These are phyloP conservation scores for Mucor circinelloides DNA, from an alignment of 371 early-diverging fungal genomes.

Conservation along the genomic window DNA sequence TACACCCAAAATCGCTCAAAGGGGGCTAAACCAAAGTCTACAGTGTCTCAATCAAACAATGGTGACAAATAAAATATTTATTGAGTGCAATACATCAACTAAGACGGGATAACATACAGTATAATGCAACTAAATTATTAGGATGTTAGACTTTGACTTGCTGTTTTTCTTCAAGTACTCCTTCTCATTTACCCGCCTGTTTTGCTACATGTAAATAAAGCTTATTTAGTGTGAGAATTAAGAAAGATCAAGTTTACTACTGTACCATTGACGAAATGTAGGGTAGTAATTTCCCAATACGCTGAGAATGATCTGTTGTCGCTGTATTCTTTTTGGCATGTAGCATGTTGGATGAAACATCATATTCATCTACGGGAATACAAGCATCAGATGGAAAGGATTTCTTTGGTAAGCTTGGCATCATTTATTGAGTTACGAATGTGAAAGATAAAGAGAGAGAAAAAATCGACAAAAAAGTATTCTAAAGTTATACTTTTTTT, in stretches of 20 bases:
- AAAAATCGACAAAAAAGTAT: neutral
- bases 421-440: neutral
- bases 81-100: no score
- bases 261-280: slow-evolving; percentile 23
- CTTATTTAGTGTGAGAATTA: neutral
- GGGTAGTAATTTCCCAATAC: slow-evolving; percentile 17
- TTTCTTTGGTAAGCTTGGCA: neutral
- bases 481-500: neutral
- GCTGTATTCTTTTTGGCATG: neutral
- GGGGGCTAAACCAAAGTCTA: no score
- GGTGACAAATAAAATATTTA: no score
- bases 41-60: no score
- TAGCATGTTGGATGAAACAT: neutral
- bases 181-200: slow-evolving; percentile 13
- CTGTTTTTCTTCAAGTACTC: neutral
- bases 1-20: no score
- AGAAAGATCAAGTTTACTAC: neutral
- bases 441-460: neutral
- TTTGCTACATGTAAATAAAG: slow-evolving; percentile 5
- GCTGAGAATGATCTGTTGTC: slow-evolving; percentile 20
- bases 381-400: neutral
- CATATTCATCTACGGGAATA: neutral
- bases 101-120: neutral
- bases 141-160: neutral
- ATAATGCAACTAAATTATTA: neutral